Conservation (phyloP, 2,329 filamentous ascomycete genomes). For the Arthrobotrys sinensis region DNA sequence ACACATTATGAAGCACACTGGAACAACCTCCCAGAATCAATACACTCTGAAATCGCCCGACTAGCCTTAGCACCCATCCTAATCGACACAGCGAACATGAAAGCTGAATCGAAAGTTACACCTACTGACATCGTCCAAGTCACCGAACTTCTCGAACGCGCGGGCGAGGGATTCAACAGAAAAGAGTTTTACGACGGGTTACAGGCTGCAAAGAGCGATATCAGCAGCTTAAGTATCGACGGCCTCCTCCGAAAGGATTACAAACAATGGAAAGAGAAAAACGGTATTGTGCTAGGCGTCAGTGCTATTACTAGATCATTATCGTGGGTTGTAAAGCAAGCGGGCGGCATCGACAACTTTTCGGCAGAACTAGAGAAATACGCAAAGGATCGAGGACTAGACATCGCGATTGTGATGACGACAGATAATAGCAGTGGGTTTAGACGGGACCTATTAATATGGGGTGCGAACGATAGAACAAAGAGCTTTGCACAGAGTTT, state of each 20-base stretch:
- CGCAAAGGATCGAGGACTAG: constrained; percentile 73
- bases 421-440: constrained; percentile 71
- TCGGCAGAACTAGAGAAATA: constrained; percentile 72
- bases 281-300: constrained; percentile 28
- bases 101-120: constrained; percentile 75
- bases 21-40: constrained; percentile 64
- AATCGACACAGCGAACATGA: constrained; percentile 80
- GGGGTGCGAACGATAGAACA: constrained; percentile 73
- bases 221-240: constrained; percentile 74
- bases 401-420: constrained; percentile 79
- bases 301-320: constrained; percentile 70
- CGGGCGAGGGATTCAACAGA: constrained; percentile 70
- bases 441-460: constrained; percentile 78
- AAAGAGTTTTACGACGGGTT: constrained; percentile 72
- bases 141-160: constrained; percentile 58
- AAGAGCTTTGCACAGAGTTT: constrained; percentile 73
- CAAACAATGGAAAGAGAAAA: constrained; percentile 79
- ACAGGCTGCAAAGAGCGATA: constrained; percentile 76
- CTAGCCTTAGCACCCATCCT: constrained; percentile 80
- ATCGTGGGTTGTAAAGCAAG: constrained; percentile 68
- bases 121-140: constrained; percentile 71
- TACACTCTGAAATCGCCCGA: constrained; percentile 73
- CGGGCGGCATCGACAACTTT: constrained; percentile 70
- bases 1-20: constrained; percentile 70
- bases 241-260: constrained; percentile 87